Percentiles rank a stretch among this genome's conserved stretches.
Evolutionary conservation across 2,329 filamentous ascomycete genomes (phyloP).

Genomic region (Trichoderma aggressivum): DNA sequence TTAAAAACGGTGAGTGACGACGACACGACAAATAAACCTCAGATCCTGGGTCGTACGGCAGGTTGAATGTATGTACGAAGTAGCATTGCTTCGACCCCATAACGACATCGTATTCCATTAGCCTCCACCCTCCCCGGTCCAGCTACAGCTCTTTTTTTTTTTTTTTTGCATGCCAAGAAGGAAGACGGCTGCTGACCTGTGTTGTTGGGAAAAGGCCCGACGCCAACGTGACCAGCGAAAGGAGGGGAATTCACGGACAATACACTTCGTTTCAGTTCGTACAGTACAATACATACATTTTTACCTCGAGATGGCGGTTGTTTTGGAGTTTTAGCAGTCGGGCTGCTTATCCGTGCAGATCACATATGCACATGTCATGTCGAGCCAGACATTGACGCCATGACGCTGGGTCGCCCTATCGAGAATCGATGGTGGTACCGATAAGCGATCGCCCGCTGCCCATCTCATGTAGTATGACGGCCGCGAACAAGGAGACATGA

Average conservation of each 20-base stretch:
- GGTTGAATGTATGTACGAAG: background rate
- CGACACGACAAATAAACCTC: background rate
- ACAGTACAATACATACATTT: background rate
- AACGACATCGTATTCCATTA: background rate
- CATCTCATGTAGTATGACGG: slow-evolving; percentile 3
- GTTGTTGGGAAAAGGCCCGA: background rate
- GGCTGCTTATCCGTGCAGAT: background rate
- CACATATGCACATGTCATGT: background rate
- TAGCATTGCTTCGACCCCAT: background rate
- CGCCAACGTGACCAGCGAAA: background rate
- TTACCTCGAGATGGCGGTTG: background rate
- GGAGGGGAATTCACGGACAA: background rate
- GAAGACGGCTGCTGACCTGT: background rate
- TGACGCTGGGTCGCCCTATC: background rate
- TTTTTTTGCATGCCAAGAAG: background rate
- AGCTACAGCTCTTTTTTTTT: background rate
- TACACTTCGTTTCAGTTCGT: background rate
- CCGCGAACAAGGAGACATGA: background rate
- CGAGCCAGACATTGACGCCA: background rate
- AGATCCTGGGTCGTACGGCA: background rate
- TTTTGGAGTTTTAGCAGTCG: background rate
- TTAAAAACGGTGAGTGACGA: background rate
- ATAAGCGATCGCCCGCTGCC: slow-evolving; percentile 2
- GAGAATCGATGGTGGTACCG: background rate
- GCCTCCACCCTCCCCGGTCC: background rate